phyloP scores from a whole-genome alignment of 2,329 filamentous ascomycete genomes.

The Xylaria sp. region DNA sequence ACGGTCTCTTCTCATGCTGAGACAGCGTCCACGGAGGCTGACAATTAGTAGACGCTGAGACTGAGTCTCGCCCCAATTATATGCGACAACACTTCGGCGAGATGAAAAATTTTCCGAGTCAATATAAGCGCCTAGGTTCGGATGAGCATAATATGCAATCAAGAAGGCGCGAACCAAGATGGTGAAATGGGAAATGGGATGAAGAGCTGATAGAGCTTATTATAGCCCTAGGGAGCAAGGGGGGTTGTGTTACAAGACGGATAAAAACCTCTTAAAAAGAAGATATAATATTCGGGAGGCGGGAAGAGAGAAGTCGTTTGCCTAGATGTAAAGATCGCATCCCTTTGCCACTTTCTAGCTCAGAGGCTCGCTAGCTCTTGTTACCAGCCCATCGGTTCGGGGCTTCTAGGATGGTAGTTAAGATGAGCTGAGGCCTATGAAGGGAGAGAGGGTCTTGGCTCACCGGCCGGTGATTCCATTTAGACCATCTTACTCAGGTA shows the following conservation, averaged over 20 bases:
- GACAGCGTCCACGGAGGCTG: background rate
- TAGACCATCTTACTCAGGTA: background rate
- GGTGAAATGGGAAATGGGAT: background rate
- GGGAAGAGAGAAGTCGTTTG: too few relatives aligned
- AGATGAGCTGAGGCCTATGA: background rate
- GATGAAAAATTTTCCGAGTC: background rate
- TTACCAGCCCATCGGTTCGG: background rate
- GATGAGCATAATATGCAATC: background rate
- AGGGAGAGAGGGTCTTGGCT: background rate
- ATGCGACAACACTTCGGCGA: background rate
- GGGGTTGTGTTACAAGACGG: background rate
- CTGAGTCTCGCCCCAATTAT: conserved; percentile 1
- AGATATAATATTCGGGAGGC: too few relatives aligned
- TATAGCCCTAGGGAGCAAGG: background rate
- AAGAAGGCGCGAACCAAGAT: background rate
- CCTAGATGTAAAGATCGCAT: background rate
- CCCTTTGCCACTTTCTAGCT: background rate
- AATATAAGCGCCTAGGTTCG: background rate
- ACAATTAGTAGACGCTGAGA: background rate
- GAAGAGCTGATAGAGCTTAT: background rate
- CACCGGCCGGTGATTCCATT: background rate
- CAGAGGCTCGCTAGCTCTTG: too few relatives aligned
- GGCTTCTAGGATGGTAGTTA: background rate
- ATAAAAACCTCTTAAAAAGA: too few relatives aligned
- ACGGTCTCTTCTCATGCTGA: background rate